Evolutionary conservation across 1,139 yeast species (phyloP).

Genomic region (Yamadazyma spencermartinsiae): DNA sequence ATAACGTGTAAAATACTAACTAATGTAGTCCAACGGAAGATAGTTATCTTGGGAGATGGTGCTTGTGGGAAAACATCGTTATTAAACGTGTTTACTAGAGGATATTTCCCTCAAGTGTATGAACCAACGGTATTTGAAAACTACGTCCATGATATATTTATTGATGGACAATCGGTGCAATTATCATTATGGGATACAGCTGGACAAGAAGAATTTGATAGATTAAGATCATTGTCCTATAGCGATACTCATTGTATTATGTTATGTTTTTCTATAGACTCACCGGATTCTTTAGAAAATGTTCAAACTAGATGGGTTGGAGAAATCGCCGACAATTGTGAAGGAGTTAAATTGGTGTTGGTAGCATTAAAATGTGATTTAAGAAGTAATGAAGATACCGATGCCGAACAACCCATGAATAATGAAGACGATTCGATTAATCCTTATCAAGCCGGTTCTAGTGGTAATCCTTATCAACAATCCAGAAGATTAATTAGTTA

Average conservation of each 20-base stretch:
- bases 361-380: slow-evolving; percentile 95
- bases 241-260: slow-evolving; percentile 96
- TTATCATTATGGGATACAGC: slow-evolving; percentile 98
- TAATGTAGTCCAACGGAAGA: slow-evolving; percentile 69
- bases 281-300: slow-evolving; percentile 90
- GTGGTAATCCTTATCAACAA: slow-evolving; percentile 37
- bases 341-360: slow-evolving; percentile 88
- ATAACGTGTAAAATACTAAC: slow-evolving; percentile 4
- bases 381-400: slow-evolving; percentile 51
- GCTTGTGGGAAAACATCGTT: slow-evolving; percentile 62
- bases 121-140: slow-evolving; percentile 98
- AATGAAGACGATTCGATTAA: slow-evolving; percentile 38
- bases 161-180: slow-evolving; percentile 91
- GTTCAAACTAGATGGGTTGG: slow-evolving; percentile 96
- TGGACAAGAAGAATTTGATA: slow-evolving; percentile 97
- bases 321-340: slow-evolving; percentile 95
- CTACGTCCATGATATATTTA: slow-evolving; percentile 94
- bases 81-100: slow-evolving; percentile 92
- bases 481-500: slow-evolving; percentile 54
- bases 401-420: slow-evolving; percentile 24
- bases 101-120: slow-evolving; percentile 96
- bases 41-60: slow-evolving; percentile 97
- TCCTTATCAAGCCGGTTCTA: slow-evolving; percentile 22
- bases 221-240: slow-evolving; percentile 84
- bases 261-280: slow-evolving; percentile 94